These are phyloP conservation scores for Lepiota brunneoincarnata DNA, from an alignment of 768 basidiomycete species.

Conservation along the genomic window DNA sequence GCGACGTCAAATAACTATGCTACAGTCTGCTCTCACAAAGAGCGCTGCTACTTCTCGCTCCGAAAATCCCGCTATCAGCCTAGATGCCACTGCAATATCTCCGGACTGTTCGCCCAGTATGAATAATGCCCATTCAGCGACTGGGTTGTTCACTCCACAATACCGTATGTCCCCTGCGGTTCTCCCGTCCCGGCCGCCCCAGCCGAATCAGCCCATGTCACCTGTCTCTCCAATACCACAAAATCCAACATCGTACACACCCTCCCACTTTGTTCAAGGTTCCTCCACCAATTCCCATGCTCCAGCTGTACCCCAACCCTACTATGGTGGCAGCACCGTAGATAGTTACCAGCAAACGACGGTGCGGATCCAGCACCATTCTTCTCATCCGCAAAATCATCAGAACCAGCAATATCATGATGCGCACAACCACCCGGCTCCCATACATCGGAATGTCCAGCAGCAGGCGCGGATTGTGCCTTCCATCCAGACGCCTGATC, in stretches of 20 bases:
- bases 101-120: conserved; percentile 10
- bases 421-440: conserved; percentile 14
- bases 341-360: conserved; percentile 16
- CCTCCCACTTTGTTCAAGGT: conserved; percentile 35
- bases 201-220: conserved; percentile 31
- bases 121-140: conserved; percentile 9
- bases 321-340: conserved; percentile 2
- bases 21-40: conserved; percentile 11
- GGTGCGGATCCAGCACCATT: conserved; percentile 20
- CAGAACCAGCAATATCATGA: conserved; percentile 15
- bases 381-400: conserved; percentile 25
- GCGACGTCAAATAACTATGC: conserved; percentile 16
- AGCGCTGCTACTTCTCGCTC: neutral
- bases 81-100: neutral
- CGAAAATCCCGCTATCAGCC: neutral
- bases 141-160: conserved; percentile 28
- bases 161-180: conserved; percentile 27
- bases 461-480: neutral
- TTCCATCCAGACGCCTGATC: neutral
- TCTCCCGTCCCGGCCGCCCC: conserved; percentile 19
- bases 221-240: conserved; percentile 26
- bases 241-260: conserved; percentile 24
- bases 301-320: conserved; percentile 1
- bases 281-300: conserved; percentile 29
- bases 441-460: conserved; percentile 9